Base-by-base conservation (phyloP, 148 eudicot genomes). In the Rhododendron henanense region DNA sequence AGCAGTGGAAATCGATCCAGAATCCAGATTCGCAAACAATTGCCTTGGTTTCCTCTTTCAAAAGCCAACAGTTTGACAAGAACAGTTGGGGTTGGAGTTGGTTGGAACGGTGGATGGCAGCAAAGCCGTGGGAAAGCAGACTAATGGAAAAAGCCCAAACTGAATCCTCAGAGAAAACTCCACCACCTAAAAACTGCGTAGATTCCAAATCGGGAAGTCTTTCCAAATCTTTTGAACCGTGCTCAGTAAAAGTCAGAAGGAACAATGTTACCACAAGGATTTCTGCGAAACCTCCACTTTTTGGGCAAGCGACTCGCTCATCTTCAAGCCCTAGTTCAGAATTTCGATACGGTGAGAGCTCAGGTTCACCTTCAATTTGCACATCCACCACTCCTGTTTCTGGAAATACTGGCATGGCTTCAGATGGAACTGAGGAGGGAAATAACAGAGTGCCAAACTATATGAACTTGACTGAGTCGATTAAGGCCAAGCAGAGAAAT, bases 51-150 rank as follows among this genome's bases (percentile, higher is more conserved):
- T 87, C 92, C 14, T 91, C 94, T 53, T 86, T 89, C 61, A 95
- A 89, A 87, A 86, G 84, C 47, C 82, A 88, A 0, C 92, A 90
- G 33, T 83, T 90, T 10, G 96, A 97, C 69, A 92, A 92, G 85
- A 95, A 85, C 87, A 92, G 89, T 85, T 95, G 93, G 91, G 93
- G 95, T 19, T 94, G 96, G 99, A 97, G 95, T 88, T 97, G 99
- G 99, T 88, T 97, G 74, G 99, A 95, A 81, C 90, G 97, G 23
- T 96, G 99, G 99, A 96, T 96, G 99, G 90, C 98, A 1, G 99
- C 97, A 44, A 96, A 93, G 90, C 97, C 98, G 18, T 96, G 98
- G 99, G 98, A 96, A 85, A 96, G 88, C 76, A 89, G 99, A 61
- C 47, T 96, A 41, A 95, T 96, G 96, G 99, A 95, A 85, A 93